These are phyloP conservation scores for Cystofilobasidium capitatum DNA, from an alignment of 768 basidiomycete species.

Conservation along the genomic window DNA sequence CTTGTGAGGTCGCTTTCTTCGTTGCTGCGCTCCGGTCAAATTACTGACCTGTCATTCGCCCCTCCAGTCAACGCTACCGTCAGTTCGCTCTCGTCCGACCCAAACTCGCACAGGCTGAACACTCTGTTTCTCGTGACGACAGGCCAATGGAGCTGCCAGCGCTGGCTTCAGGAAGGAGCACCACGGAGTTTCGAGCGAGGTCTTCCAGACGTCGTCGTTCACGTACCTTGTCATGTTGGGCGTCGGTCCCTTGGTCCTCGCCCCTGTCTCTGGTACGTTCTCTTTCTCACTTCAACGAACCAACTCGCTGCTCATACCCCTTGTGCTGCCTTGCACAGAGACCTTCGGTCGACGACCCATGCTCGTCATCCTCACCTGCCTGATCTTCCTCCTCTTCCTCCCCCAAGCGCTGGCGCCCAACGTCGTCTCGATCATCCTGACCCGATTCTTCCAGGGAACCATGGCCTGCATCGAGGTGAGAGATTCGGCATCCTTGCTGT, in stretches of 20 bases:
- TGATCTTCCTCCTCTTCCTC: constrained; percentile 34
- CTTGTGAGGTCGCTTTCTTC: constrained; percentile 18
- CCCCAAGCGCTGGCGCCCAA: constrained; percentile 32
- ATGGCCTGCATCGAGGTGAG: constrained; percentile 31
- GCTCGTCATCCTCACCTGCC: constrained; percentile 28
- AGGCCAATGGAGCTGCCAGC: constrained; percentile 29
- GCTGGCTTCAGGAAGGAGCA: constrained; percentile 26
- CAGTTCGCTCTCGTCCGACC: neutral
- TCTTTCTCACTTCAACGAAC: neutral
- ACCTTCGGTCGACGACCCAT: constrained; percentile 32
- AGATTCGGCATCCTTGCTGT: constrained; percentile 25
- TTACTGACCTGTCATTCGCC: neutral
- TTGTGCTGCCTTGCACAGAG: constrained; percentile 13
- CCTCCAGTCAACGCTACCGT: constrained; percentile 26
- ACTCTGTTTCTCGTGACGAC: neutral
- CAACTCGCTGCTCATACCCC: neutral
- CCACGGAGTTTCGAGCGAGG: constrained; percentile 10
- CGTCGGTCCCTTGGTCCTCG: constrained; percentile 27
- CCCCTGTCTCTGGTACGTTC: constrained; percentile 23
- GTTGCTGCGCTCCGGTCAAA: neutral
- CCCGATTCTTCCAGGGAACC: constrained; percentile 35
- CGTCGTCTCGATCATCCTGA: constrained; percentile 30
- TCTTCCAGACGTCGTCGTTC: constrained; percentile 26
- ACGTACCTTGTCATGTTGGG: constrained; percentile 29
- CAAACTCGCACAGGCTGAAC: neutral